Evolutionary conservation across 2,329 filamentous ascomycete species (phyloP).

Genomic region (Akanthomyces dipterigenus): DNA sequence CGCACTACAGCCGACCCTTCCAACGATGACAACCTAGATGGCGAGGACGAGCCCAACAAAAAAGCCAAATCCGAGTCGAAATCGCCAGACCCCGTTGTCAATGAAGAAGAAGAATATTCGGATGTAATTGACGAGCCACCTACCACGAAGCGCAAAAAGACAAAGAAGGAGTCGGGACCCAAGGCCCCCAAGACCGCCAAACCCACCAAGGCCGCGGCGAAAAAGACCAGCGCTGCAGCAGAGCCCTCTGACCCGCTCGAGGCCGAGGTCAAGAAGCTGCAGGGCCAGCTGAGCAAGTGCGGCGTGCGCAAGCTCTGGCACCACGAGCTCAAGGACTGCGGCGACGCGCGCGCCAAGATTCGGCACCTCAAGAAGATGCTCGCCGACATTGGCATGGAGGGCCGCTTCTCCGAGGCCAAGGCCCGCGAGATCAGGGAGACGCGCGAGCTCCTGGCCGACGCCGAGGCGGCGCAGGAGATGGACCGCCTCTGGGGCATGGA

Average conservation of each 20-base stretch:
- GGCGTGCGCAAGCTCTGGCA: conserved; percentile 90
- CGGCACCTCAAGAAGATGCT: conserved; percentile 74
- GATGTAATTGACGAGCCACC: conserved; percentile 66
- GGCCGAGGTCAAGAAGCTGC: conserved; percentile 79
- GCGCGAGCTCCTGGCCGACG: conserved; percentile 75
- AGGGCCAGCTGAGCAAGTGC: conserved; percentile 81
- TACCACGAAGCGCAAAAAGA: conserved; percentile 52
- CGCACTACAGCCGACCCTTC: conserved; percentile 12
- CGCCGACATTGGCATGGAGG: conserved; percentile 76
- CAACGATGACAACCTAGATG: conserved; percentile 14
- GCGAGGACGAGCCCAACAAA: conserved; percentile 13
- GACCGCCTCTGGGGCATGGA: conserved; percentile 67
- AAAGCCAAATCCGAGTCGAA: background rate
- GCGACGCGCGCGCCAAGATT: conserved; percentile 72
- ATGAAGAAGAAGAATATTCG: conserved; percentile 34
- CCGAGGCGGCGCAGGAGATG: conserved; percentile 79
- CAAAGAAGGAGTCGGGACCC: conserved; percentile 21
- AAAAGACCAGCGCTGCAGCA: conserved; percentile 29
- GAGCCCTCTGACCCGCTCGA: conserved; percentile 54
- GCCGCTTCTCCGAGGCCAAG: conserved; percentile 77
- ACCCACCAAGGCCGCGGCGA: conserved; percentile 31
- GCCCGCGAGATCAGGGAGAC: conserved; percentile 82
- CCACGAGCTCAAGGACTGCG: conserved; percentile 70
- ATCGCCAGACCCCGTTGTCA: conserved; percentile 16
- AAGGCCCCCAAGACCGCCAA: conserved; percentile 23